Evolutionary conservation across 208 protist species (phyloP).

Genomic region (Tritrichomonas musculus): DNA sequence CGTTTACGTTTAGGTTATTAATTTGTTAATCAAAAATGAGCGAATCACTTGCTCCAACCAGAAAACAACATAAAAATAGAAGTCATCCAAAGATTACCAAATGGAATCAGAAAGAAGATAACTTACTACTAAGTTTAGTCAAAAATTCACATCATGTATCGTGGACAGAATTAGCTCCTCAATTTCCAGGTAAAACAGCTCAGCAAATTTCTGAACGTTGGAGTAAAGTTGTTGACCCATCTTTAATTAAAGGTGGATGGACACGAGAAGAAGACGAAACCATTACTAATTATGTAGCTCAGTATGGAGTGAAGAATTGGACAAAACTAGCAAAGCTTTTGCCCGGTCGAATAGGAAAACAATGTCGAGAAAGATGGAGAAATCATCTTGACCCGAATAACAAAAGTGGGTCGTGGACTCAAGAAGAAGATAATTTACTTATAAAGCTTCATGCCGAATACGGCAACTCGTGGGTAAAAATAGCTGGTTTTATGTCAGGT

Average conservation of each 20-base stretch:
- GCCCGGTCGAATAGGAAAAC: neutral
- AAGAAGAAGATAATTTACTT: slow-evolving; percentile 45
- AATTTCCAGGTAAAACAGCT: slow-evolving; percentile 91
- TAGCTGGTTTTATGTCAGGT: neutral
- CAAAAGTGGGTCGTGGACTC: slow-evolving; percentile 44
- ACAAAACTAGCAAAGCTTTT: neutral
- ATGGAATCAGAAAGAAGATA: slow-evolving; percentile 8
- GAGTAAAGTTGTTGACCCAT: slow-evolving; percentile 97
- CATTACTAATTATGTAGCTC: slow-evolving; percentile 75
- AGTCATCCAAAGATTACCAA: neutral
- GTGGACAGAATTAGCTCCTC: slow-evolving; percentile 30
- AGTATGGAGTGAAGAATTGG: slow-evolving; percentile 48
- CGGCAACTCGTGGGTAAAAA: neutral
- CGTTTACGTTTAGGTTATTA: too few relatives aligned
- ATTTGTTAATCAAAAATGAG: too few relatives aligned
- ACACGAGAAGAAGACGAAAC: slow-evolving; percentile 95
- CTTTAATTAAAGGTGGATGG: slow-evolving; percentile 98
- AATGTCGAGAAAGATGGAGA: neutral
- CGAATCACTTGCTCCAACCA: neutral
- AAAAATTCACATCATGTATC: neutral
- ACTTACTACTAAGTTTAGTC: neutral
- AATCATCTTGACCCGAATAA: slow-evolving; percentile 35
- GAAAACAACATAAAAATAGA: neutral
- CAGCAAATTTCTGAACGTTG: slow-evolving; percentile 96
- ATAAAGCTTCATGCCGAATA: neutral